phyloP scores from a whole-genome alignment of 192 early-diverging fungal genomes.

The Coemansia sp. region DNA sequence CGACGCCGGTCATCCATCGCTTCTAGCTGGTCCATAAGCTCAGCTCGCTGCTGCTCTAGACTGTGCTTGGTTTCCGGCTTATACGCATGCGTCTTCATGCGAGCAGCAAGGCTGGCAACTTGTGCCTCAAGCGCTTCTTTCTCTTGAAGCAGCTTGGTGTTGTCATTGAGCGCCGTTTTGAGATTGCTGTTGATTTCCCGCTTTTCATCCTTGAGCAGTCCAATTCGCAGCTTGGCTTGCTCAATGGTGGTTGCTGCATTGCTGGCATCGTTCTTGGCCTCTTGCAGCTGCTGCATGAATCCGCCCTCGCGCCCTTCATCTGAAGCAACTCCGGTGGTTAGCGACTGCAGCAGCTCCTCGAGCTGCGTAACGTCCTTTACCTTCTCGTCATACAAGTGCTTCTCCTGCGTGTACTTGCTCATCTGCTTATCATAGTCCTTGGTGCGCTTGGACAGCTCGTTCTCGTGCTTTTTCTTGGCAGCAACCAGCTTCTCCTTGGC shows the following conservation, averaged over 20 bases:
- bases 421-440: constrained; percentile 22
- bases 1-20: constrained; percentile 39
- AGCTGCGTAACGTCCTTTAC: constrained; percentile 40
- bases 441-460: constrained; percentile 33
- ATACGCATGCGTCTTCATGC: constrained; percentile 26
- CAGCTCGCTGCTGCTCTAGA: constrained; percentile 39
- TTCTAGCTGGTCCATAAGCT: constrained; percentile 36
- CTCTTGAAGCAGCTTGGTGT: constrained; percentile 57
- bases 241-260: constrained; percentile 68
- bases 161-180: constrained; percentile 65
- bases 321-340: constrained; percentile 89
- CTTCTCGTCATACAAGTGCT: constrained; percentile 48
- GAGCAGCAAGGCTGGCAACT: constrained; percentile 14
- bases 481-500: constrained; percentile 26
- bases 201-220: constrained; percentile 70
- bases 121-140: constrained; percentile 28
- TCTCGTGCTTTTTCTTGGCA: constrained; percentile 31
- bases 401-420: constrained; percentile 34
- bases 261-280: constrained; percentile 62
- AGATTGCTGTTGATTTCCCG: constrained; percentile 67
- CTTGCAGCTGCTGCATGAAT: constrained; percentile 94
- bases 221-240: constrained; percentile 78
- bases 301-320: constrained; percentile 92
- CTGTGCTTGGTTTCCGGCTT: constrained; percentile 33
- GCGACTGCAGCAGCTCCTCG: constrained; percentile 86